Percentiles rank a stretch among this genome's conserved stretches.
These are phyloP conservation scores for Microbotryum lychnidis-dioicae DNA, from an alignment of 1,284 basidiomycete genomes.

Conservation along the genomic window DNA sequence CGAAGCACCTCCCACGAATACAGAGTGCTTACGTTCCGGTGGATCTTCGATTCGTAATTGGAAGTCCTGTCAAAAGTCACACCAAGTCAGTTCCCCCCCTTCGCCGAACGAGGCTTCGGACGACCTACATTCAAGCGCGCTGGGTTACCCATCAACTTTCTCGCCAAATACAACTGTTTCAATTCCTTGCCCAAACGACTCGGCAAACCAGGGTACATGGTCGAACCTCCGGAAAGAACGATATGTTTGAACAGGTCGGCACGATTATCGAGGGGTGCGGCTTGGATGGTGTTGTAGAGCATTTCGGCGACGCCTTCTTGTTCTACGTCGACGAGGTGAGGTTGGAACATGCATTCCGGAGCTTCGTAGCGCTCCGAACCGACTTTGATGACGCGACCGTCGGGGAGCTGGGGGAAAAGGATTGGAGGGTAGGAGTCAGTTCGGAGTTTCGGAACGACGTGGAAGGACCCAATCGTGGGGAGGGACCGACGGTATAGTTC, in stretches of 20 bases:
- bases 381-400: constrained; percentile 93
- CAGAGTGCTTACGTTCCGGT: constrained; percentile 96
- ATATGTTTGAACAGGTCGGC: constrained; percentile 95
- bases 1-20: constrained; percentile 94
- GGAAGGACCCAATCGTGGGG: not conserved
- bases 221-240: constrained; percentile 91
- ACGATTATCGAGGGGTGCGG: constrained; percentile 81
- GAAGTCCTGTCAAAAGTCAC: constrained; percentile 68
- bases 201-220: constrained; percentile 97
- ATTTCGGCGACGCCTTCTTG: constrained; percentile 96
- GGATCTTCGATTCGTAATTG: constrained; percentile 98
- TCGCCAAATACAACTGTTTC: constrained; percentile 93
- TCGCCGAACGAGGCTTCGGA: not conserved
- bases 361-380: constrained; percentile 99
- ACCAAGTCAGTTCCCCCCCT: not conserved
- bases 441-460: no score
- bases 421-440: constrained; percentile 2
- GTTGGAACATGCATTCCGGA: constrained; percentile 99
- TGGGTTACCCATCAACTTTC: constrained; percentile 78
- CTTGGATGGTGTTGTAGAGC: constrained; percentile 92
- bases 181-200: constrained; percentile 97
- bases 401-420: constrained; percentile 61
- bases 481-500: constrained; percentile 66
- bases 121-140: constrained; percentile 70
- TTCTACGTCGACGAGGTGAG: constrained; percentile 93